phyloP scores from a whole-genome alignment of 352 stramenopile genomes.

The Pythium sp. region DNA sequence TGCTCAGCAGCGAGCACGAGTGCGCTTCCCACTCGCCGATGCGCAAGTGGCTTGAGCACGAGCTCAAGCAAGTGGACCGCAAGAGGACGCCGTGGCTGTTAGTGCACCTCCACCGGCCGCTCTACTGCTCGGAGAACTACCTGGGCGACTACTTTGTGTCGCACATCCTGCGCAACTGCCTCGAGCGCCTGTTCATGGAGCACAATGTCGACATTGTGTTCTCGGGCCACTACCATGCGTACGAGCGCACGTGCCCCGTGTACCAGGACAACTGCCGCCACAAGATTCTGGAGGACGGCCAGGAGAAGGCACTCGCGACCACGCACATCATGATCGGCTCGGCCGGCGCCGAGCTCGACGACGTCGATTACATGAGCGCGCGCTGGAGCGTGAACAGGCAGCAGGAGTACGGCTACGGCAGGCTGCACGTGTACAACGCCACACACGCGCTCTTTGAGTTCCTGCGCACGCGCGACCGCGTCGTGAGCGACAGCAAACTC shows the following conservation, averaged over 20 bases:
- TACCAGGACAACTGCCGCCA: conserved; percentile 21
- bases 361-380: conserved; percentile 21
- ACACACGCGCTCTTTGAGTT: conserved; percentile 42
- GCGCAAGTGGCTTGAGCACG: conserved; percentile 24
- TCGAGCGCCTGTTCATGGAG: conserved; percentile 23
- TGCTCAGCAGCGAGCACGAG: conserved; percentile 33
- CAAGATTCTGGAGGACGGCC: conserved; percentile 4
- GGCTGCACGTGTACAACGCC: conserved; percentile 38
- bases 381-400: conserved; percentile 27
- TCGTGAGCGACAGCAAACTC: conserved; percentile 31
- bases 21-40: conserved; percentile 17
- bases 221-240: conserved; percentile 28
- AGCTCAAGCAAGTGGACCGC: conserved; percentile 24
- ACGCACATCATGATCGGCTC: conserved; percentile 48
- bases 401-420: conserved; percentile 37
- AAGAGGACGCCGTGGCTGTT: conserved; percentile 28
- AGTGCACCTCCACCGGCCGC: conserved; percentile 25
- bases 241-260: conserved; percentile 32
- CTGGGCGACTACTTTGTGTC: conserved; percentile 14
- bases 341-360: conserved; percentile 37
- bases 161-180: conserved; percentile 16
- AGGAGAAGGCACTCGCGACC: conserved; percentile 21
- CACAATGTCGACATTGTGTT: conserved; percentile 29
- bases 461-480: conserved; percentile 25
- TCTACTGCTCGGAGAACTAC: conserved; percentile 30